Evolutionary conservation across 169 alveolate species (phyloP).

Genomic region (Plasmodium cynomolgi): DNA sequence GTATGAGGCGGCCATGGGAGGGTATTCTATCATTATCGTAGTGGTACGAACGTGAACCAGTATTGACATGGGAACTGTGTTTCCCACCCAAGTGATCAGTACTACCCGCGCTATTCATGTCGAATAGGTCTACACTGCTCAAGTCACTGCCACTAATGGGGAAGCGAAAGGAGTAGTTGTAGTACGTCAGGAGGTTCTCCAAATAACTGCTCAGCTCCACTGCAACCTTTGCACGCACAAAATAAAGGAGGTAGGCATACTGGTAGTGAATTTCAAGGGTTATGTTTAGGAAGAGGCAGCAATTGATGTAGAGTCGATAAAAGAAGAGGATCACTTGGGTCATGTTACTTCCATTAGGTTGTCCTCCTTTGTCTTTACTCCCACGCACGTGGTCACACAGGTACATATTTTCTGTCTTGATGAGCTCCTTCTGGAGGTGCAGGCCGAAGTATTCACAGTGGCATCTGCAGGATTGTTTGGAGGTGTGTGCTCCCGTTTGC

Average conservation of each 20-base stretch:
- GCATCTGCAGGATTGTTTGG: neutral
- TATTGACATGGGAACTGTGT: neutral
- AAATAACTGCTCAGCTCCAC: neutral
- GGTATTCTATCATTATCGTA: neutral
- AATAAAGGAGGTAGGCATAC: conserved; percentile 41
- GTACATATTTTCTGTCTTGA: conserved; percentile 19
- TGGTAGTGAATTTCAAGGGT: conserved; percentile 40
- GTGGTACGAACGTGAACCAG: neutral
- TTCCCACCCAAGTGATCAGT: neutral
- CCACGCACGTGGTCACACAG: conserved; percentile 4
- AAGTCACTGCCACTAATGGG: conserved; percentile 3
- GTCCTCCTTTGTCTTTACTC: neutral
- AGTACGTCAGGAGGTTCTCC: conserved; percentile 15
- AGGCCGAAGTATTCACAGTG: conserved; percentile 47
- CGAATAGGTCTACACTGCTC: conserved; percentile 13
- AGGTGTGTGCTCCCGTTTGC: neutral
- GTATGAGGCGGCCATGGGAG: neutral
- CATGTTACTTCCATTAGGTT: neutral
- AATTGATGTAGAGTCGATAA: conserved; percentile 59
- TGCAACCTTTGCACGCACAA: neutral
- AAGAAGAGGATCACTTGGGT: conserved; percentile 11
- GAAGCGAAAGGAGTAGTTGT: conserved; percentile 12
- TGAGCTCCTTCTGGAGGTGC: conserved; percentile 14
- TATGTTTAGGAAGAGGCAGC: conserved; percentile 38
- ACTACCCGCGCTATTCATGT: neutral